phyloP scores from a whole-genome alignment of 148 eudicot species.

The Silene conica region DNA sequence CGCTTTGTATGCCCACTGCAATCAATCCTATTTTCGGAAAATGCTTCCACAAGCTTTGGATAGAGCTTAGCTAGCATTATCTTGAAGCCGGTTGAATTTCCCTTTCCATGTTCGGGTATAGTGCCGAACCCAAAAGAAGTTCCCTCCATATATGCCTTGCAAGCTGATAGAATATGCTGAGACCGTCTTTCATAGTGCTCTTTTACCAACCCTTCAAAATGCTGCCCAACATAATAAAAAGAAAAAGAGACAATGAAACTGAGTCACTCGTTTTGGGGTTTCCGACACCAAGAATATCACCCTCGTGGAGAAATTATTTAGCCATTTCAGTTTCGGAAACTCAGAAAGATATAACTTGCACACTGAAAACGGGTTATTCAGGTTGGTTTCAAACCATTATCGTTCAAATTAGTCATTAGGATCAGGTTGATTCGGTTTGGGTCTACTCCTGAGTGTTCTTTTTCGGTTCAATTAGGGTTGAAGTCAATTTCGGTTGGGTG shows the following conservation, averaged over 20 bases:
- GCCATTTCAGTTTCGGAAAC: background rate
- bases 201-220: conserved; percentile 72
- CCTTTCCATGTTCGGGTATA: conserved; percentile 30
- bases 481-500: too few species aligned
- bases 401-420: too few species aligned
- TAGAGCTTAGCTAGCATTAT: conserved; percentile 89
- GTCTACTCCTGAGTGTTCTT: too few species aligned
- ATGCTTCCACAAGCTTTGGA: conserved; percentile 79
- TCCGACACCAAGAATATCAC: background rate
- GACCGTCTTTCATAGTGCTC: conserved; percentile 62
- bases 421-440: too few species aligned
- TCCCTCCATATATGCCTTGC: conserved; percentile 83
- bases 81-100: conserved; percentile 82
- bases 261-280: background rate
- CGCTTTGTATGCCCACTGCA: conserved; percentile 39
- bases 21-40: conserved; percentile 57
- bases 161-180: conserved; percentile 50
- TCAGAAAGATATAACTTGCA: background rate
- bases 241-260: background rate
- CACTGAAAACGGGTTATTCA: background rate
- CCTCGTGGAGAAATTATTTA: background rate
- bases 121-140: conserved; percentile 49
- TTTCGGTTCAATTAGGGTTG: too few species aligned
- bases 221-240: conserved; percentile 36
- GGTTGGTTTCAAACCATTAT: too few species aligned